Evolutionary conservation across 495 filamentous ascomycete genomes (phyloP).

Genomic region (Hyaloscypha bicolor): DNA sequence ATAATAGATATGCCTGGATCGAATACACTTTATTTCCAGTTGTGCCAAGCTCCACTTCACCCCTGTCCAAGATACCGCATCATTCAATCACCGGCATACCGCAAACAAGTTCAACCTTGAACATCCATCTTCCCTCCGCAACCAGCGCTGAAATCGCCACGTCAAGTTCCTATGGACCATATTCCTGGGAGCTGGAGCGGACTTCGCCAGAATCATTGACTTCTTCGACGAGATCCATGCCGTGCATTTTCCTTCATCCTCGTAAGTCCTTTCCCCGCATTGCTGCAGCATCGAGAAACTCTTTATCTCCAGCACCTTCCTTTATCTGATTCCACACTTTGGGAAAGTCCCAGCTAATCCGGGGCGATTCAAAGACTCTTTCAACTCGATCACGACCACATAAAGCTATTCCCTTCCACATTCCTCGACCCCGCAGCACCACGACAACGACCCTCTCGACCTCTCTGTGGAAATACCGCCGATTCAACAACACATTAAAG

Average conservation of each 20-base stretch:
- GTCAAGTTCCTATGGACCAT: slow-evolving; percentile 8
- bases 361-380: slow-evolving; percentile 11
- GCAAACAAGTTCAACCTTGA: background rate
- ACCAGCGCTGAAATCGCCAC: background rate
- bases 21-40: no score
- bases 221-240: background rate
- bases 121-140: background rate
- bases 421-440: background rate
- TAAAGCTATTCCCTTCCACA: background rate
- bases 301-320: background rate
- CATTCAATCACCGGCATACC: background rate
- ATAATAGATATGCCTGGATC: no score
- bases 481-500: background rate
- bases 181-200: background rate
- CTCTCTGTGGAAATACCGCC: background rate
- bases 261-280: slow-evolving; percentile 12
- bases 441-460: background rate
- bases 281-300: background rate
- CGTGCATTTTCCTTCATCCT: slow-evolving; percentile 19
- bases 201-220: slow-evolving; percentile 2
- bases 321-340: slow-evolving; percentile 1
- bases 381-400: slow-evolving; percentile 2
- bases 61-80: background rate
- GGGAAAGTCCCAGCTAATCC: background rate
- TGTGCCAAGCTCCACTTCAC: no score